Evolutionary conservation across 2,329 filamentous ascomycete species (phyloP), one percentile per base, ranked within the genome.

Genomic region (Cordyceps pruinosa): DNA sequence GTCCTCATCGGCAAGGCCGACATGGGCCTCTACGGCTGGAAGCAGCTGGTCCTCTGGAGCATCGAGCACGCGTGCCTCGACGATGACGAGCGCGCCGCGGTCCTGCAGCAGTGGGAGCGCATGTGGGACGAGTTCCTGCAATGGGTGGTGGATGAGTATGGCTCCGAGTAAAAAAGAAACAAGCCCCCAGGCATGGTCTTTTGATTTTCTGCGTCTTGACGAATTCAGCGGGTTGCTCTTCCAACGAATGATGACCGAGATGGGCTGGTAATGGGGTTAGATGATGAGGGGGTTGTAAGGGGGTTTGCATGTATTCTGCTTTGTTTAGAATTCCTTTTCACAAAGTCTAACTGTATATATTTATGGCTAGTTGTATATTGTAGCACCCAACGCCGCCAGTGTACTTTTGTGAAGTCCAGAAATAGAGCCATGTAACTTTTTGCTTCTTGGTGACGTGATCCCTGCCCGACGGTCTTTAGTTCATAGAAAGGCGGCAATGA

Each of bases 21-120:
- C 58, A 88, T 90, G 78, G 81, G 77, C 19, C 69, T 91, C 0
- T 82, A 82, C 61, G 87, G 87, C 44, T 88, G 87, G 84, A 86
- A 86, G 66, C 86, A 90, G 69, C 76, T 87, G 23, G 75, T 75
- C 17, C 70, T 79, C 61, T 86, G 84, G 84, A 86, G 83, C 63
- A 70, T 87, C 15, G 73, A 84, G 58, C 82, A 87, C 66, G 75
- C 82, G 1, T 85, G 81, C 63, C 71, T 85, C 65, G 68, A 69
- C 25, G 62, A 67, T 2, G 61, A 71, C 0, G 75, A 84, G 61
- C 72, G 73, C 57, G 60, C 60, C 8, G 58, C 62, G 8, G 65
- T 77, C 6, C 58, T 68, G 28, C 55, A 60, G 1, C 72, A 77
- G 45, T 88, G 86, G 78, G 69, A 75, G 58, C 59, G 60, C 4